phyloP scores from a whole-genome alignment of 345 rosid species.

The Eucalyptus pauciflora region DNA sequence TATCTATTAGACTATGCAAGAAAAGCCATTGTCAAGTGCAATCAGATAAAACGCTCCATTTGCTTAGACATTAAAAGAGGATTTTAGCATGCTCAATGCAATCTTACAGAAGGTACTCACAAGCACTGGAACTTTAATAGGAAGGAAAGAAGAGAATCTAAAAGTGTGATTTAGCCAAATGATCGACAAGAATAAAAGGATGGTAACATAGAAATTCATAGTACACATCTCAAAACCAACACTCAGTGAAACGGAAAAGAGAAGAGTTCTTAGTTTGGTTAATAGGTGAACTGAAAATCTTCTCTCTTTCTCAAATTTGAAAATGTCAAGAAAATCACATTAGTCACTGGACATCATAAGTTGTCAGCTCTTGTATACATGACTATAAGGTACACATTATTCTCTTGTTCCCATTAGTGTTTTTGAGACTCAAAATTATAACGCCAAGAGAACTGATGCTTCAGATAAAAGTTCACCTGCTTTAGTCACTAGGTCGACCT shows the following conservation, averaged over 20 bases:
- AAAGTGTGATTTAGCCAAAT: background rate
- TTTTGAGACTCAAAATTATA: background rate
- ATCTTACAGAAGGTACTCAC: background rate
- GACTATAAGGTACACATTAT: background rate
- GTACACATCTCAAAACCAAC: background rate
- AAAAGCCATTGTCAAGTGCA: background rate
- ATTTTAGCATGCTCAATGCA: background rate
- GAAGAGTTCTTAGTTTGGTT: background rate
- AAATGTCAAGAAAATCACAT: background rate
- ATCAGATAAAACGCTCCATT: background rate
- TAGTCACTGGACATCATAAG: background rate
- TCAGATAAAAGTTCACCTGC: constrained; percentile 18
- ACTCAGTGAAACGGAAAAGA: background rate
- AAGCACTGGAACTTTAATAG: background rate
- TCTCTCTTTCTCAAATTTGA: background rate
- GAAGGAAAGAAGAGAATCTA: background rate
- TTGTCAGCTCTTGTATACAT: background rate
- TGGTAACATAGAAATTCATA: background rate
- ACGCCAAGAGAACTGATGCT: background rate
- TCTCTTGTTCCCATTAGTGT: background rate
- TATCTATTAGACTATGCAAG: background rate
- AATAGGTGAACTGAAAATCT: background rate
- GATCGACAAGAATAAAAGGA: background rate
- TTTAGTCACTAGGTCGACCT: constrained; percentile 11
- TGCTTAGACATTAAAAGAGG: background rate